Evolutionary conservation across 805 yeast genomes (phyloP).

Genomic region (Tetrapisispora taiwanensis): DNA sequence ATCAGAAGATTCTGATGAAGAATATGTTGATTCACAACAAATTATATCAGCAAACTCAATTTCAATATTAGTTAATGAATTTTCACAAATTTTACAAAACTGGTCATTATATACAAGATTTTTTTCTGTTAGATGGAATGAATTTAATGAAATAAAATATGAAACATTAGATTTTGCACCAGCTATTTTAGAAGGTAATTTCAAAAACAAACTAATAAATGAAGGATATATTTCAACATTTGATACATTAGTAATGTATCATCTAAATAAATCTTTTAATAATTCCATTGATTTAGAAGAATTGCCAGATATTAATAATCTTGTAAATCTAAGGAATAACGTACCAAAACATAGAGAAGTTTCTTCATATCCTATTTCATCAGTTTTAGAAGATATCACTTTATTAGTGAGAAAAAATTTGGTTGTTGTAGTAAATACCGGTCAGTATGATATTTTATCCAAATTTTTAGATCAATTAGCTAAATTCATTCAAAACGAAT

Average conservation of each 20-base stretch:
- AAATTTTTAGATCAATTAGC: constrained; percentile 22
- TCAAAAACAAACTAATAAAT: constrained; percentile 18
- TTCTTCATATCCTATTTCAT: constrained; percentile 50
- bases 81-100: constrained; percentile 66
- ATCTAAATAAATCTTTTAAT: constrained; percentile 67
- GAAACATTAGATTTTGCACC: constrained; percentile 13
- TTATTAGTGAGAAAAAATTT: constrained; percentile 61
- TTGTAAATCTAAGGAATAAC: constrained; percentile 13
- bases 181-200: constrained; percentile 21
- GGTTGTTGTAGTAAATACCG: constrained; percentile 59
- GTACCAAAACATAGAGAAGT: constrained; percentile 17
- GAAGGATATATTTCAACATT: constrained; percentile 48
- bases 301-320: constrained; percentile 45
- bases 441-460: constrained; percentile 35
- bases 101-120: constrained; percentile 79
- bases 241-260: constrained; percentile 53
- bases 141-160: constrained; percentile 21
- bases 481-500: constrained; percentile 25
- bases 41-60: constrained; percentile 7
- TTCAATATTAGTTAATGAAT: constrained; percentile 43
- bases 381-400: constrained; percentile 78
- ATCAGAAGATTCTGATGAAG: constrained; percentile 20
- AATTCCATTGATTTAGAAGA: constrained; percentile 76
- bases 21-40: constrained; percentile 24
- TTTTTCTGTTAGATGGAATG: constrained; percentile 57